Percentiles rank a stretch among this genome's conserved stretches.
phyloP scores from a whole-genome alignment of 129 eudicot species.

The Deinandra increscens region DNA sequence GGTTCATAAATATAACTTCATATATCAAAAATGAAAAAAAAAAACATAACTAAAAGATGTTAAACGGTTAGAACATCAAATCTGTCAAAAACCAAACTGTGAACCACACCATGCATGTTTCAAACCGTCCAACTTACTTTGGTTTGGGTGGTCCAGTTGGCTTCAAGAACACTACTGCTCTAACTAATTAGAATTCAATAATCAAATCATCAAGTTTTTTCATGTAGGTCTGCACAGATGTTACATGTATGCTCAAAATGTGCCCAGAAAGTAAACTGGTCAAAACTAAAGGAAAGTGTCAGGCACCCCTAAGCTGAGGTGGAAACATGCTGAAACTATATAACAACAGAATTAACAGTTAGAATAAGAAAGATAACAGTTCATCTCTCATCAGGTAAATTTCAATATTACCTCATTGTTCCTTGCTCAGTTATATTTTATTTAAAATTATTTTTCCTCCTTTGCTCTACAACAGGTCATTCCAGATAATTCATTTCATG shows the following conservation, averaged over 20 bases:
- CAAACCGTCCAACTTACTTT: not conserved
- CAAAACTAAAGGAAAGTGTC: constrained; percentile 46
- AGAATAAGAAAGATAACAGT: constrained; percentile 13
- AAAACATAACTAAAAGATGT: no score
- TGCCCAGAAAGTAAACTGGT: constrained; percentile 52
- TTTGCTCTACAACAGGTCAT: constrained; percentile 4
- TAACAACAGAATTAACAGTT: constrained; percentile 16
- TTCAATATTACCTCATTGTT: not conserved
- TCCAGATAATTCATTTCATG: not conserved
- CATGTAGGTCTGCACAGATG: constrained; percentile 69
- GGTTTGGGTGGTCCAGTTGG: not conserved
- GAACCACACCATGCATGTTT: no score
- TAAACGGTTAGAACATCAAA: no score
- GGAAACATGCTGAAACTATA: constrained; percentile 17
- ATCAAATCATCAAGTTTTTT: not conserved
- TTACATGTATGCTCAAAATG: constrained; percentile 60
- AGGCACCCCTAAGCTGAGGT: constrained; percentile 57
- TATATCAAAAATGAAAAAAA: no score
- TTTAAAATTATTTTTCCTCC: not conserved
- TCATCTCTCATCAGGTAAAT: constrained; percentile 24
- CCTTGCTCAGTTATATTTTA: not conserved
- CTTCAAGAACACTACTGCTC: not conserved
- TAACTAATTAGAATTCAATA: not conserved
- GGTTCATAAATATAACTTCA: no score
- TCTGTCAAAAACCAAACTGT: no score